Base-by-base conservation (phyloP, 2,329 filamentous ascomycete genomes). In the Aotearoamyces nothofagi region DNA sequence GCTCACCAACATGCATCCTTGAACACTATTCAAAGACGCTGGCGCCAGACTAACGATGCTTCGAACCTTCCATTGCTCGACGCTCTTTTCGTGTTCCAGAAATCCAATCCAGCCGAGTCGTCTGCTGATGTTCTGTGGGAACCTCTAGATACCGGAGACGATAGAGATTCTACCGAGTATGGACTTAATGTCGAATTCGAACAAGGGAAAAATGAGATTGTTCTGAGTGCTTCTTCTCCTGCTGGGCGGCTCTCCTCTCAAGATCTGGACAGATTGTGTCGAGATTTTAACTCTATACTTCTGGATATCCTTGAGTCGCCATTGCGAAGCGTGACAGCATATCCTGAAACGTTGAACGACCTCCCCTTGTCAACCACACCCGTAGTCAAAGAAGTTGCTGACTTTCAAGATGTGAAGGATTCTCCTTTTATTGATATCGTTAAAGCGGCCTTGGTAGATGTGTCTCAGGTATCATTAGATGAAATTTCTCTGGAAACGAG, bases 401-500 rank as follows among this genome's bases (percentile, higher is more conserved):
- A n/a, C n/a, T n/a, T n/a, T n/a, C n/a, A n/a, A n/a, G n/a, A n/a
- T n/a, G 19, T 11, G 15, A 28, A n/a, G 14, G 10, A 9, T 20
- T 28, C 17, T 11, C 15, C 8, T 12, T 30, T 22, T 4, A 30
- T 30, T 25, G 8, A 11, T 9, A 22, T 22, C 8, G 24, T 30
- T 16, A 10, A 24, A 12, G 28, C 17, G 3, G 20, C n/a, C n/a
- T n/a, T n/a, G n/a, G n/a, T n/a, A n/a, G n/a, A n/a, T n/a, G n/a
- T n/a, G n/a, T n/a, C n/a, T n/a, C n/a, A n/a, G n/a, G n/a, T n/a
- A n/a, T n/a, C n/a, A n/a, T n/a, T n/a, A n/a, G n/a, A n/a, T n/a
- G 12, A 7, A 13, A n/a, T n/a, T n/a, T n/a, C n/a, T n/a, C n/a
- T n/a, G 3, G 54, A 51, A 1, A 71, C 73, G 0, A 92, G 72